Evolutionary conservation across 768 basidiomycete species (phyloP), one percentile per base, ranked within the genome.

Genomic region (Candolleomyces efflorescens): DNA sequence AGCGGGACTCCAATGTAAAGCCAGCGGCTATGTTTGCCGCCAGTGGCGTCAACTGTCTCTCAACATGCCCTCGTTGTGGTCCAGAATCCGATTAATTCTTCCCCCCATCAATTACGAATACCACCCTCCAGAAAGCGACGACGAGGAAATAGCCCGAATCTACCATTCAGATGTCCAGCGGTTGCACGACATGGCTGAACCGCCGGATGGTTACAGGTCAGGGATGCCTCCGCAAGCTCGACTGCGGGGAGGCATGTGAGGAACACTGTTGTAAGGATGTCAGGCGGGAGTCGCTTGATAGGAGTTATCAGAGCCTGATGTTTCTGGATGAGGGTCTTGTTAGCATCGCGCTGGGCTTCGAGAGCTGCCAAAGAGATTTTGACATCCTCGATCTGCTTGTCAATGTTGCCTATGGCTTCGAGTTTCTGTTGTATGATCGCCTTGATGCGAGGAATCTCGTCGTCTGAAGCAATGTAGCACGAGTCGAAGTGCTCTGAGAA

Each of bases 1-100:
- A 72, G 63, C 85, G 74, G 10, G 79, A 81, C 3, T 54, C 64
- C 0, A 64, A 46, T n/a, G 72, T 76, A 74, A 94, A 96, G 39
- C 76, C 68, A 0, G 90, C 9, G 17, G 38, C 38, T 17, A 39
- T 39, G 38, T 39, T 39, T 17, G 38, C 9, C 38, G 38, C 38
- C 38, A 39, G 17, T 17, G 38, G 9, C 9, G 17, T 9, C 38
- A 39, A 9, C 9, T 17, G 17, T 39, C 9, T 9, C 38, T 39
- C 38, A 39, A 39, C 9, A 17, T 17, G 17, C 38, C 38, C 9
- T 17, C 17, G 9, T 17, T 39, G 17, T 39, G 38, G 38, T 9
- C 38, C 9, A 39, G 9, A 9, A 39, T 39, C 38, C 9, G 17
- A 17, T 17, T 39, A 17, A 39, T 39, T 17, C 38, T 39, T 17